Evolutionary conservation across 768 basidiomycete genomes (phyloP).

Genomic region (Leccinellum albellum): DNA sequence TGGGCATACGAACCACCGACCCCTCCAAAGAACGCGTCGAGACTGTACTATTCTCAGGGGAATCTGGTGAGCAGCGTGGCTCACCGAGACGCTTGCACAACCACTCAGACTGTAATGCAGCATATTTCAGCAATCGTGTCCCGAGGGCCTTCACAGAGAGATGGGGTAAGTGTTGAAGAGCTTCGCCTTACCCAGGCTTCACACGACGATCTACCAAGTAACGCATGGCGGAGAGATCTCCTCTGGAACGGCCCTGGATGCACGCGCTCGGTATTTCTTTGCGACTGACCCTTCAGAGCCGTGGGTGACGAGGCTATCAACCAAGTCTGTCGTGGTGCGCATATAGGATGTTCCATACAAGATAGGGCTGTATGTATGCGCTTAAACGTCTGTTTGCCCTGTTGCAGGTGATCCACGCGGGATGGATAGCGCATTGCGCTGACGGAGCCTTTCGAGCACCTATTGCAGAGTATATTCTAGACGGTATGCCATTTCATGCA

Average conservation of each 20-base stretch:
- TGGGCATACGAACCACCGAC: neutral
- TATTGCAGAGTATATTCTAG: constrained; percentile 28
- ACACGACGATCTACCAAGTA: constrained; percentile 7
- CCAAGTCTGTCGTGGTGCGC: constrained; percentile 30
- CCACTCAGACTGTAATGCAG: constrained; percentile 7
- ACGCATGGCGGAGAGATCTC: constrained; percentile 23
- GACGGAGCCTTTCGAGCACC: constrained; percentile 24
- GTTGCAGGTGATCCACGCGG: constrained; percentile 28
- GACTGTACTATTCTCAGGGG: constrained; percentile 14
- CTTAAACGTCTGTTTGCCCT: neutral
- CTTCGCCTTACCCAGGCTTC: neutral
- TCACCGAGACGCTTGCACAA: neutral
- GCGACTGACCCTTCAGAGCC: constrained; percentile 26
- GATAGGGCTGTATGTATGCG: constrained; percentile 8
- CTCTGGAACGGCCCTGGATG: constrained; percentile 6
- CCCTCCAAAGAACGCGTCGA: neutral
- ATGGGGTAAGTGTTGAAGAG: constrained; percentile 20
- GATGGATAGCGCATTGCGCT: constrained; percentile 30
- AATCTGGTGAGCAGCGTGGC: constrained; percentile 17
- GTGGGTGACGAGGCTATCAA: constrained; percentile 24
- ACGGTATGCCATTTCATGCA: constrained; percentile 21
- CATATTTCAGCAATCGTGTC: constrained; percentile 28
- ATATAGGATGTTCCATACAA: neutral
- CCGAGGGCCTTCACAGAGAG: constrained; percentile 17
- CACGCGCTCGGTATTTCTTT: constrained; percentile 28